These are phyloP conservation scores for Eimeria praecox DNA, from an alignment of 169 alveolate genomes.

Conservation along the genomic window DNA sequence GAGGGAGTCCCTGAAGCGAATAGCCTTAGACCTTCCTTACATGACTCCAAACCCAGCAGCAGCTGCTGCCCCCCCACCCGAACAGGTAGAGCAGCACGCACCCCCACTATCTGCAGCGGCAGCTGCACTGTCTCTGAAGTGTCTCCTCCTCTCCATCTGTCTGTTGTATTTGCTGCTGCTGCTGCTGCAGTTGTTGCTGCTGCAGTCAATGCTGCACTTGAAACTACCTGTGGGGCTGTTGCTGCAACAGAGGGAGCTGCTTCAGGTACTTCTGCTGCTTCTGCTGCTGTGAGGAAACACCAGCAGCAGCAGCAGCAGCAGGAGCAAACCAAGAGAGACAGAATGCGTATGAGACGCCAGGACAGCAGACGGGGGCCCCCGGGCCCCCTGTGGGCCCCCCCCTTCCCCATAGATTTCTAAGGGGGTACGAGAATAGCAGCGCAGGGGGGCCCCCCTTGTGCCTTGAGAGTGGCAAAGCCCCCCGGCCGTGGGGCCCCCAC, in stretches of 20 bases:
- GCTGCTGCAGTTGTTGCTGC: constrained; percentile 42
- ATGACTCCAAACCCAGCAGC: constrained; percentile 59
- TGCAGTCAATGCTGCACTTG: neutral
- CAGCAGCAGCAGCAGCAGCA: constrained; percentile 19
- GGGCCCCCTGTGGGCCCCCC: constrained; percentile 14
- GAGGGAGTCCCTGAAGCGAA: constrained; percentile 35
- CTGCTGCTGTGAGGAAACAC: neutral
- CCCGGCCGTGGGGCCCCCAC: neutral
- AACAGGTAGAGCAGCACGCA: neutral
- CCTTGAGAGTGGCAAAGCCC: neutral
- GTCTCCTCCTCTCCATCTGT: neutral
- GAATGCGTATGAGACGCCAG: neutral
- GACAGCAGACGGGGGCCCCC: neutral
- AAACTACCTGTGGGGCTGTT: neutral
- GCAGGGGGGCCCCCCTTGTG: neutral
- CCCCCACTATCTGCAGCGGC: neutral
- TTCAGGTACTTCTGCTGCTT: constrained; percentile 2
- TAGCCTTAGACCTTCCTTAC: constrained; percentile 62
- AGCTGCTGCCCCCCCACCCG: constrained; percentile 48
- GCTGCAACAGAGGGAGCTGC: neutral
- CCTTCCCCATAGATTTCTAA: neutral
- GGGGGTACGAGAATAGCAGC: neutral
- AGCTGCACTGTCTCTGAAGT: neutral
- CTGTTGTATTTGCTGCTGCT: neutral
- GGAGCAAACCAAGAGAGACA: too few relatives aligned